These are phyloP conservation scores for Tolypocladium cylindrosporum DNA, from an alignment of 2,329 filamentous ascomycete species.

Conservation along the genomic window DNA sequence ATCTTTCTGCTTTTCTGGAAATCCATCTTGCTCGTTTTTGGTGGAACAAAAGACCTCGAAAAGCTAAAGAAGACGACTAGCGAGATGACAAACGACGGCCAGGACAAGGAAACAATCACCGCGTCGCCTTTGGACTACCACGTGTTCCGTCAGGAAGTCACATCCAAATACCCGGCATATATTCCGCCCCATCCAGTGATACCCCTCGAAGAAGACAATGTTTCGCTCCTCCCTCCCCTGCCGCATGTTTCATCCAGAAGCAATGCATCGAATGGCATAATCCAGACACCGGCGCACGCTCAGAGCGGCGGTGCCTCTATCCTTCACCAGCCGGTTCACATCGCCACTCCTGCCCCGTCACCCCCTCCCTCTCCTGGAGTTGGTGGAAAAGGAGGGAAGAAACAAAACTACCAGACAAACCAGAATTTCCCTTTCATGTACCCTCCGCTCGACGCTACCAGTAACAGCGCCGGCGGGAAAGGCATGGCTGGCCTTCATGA, in stretches of 20 bases:
- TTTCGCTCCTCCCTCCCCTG: conserved; percentile 78
- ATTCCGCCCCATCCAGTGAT: conserved; percentile 76
- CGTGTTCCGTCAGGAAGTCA: conserved; percentile 90
- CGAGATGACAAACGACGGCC: conserved; percentile 47
- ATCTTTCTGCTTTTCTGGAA: conserved; percentile 88
- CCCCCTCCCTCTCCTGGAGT: conserved; percentile 82
- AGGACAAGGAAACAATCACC: conserved; percentile 70
- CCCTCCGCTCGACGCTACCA: conserved; percentile 78
- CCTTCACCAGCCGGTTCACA: conserved; percentile 90
- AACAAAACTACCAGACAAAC: conserved; percentile 98
- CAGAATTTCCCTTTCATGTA: conserved; percentile 98
- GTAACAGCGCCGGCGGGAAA: conserved; percentile 85
- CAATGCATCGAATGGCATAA: conserved; percentile 50
- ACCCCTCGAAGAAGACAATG: conserved; percentile 81
- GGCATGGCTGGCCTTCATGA: conserved; percentile 74
- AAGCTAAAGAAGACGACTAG: conserved; percentile 63
- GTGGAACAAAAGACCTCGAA: conserved; percentile 63
- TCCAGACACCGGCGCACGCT: conserved; percentile 42
- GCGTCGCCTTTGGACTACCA: conserved; percentile 95
- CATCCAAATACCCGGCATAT: conserved; percentile 95
- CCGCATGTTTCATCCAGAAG: conserved; percentile 61
- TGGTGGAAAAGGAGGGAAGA: conserved; percentile 90
- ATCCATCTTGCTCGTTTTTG: conserved; percentile 74
- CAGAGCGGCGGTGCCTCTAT: conserved; percentile 64
- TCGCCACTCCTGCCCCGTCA: conserved; percentile 94